phyloP scores from a whole-genome alignment of 108 stramenopile genomes.

The Asterionellopsis glacialis region DNA sequence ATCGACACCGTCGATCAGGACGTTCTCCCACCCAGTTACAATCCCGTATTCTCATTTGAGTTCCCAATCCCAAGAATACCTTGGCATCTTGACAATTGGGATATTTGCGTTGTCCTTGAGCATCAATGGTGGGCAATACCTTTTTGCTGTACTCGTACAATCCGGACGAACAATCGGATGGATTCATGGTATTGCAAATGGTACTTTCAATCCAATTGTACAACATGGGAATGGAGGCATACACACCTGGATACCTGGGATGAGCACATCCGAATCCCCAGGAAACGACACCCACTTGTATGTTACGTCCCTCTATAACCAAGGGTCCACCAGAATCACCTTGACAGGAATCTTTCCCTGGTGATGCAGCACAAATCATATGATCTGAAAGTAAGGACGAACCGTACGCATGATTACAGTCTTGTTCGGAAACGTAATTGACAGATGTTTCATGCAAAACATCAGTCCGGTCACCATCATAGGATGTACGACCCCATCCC shows the following conservation, averaged over 20 bases:
- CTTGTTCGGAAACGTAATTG: conserved; percentile 5
- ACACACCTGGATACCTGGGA: conserved; percentile 40
- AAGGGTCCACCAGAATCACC: conserved; percentile 57
- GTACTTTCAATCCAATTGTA: conserved; percentile 46
- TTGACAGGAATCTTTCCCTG: conserved; percentile 34
- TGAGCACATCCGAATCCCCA: conserved; percentile 34
- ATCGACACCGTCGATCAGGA: neutral
- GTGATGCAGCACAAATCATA: conserved; percentile 38
- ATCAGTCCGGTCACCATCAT: neutral
- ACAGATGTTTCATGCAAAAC: conserved; percentile 32
- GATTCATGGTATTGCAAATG: conserved; percentile 26
- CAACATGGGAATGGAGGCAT: conserved; percentile 37
- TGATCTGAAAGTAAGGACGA: conserved; percentile 10
- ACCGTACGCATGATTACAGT: conserved; percentile 14
- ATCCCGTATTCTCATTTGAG: neutral
- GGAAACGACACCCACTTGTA: conserved; percentile 33
- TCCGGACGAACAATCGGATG: neutral
- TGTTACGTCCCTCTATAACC: conserved; percentile 12
- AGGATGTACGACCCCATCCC: conserved; percentile 40
- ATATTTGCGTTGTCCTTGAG: neutral
- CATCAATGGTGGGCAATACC: neutral
- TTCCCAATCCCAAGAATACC: neutral
- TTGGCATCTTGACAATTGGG: neutral
- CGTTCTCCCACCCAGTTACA: conserved; percentile 1
- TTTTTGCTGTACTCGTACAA: too few species aligned